Percentiles rank a stretch among this genome's conserved stretches.
phyloP scores from a whole-genome alignment of 805 yeast genomes.

The Nakazawaea ishiwadae region DNA sequence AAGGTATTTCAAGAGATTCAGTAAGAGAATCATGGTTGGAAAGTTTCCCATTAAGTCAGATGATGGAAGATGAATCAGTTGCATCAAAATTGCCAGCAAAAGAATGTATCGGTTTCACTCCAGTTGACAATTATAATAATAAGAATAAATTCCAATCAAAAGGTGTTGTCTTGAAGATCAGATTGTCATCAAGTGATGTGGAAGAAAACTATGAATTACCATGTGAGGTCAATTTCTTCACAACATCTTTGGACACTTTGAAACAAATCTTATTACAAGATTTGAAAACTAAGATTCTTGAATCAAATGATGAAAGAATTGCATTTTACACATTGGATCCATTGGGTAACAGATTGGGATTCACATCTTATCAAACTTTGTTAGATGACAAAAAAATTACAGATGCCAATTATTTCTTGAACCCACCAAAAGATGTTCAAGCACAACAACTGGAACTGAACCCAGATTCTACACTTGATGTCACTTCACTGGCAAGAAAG shows the following conservation, averaged over 20 bases:
- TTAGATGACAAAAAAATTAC: conserved; percentile 22
- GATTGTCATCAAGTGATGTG: conserved; percentile 35
- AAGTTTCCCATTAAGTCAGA: conserved; percentile 45
- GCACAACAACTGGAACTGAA: no score
- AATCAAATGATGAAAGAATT: conserved; percentile 13
- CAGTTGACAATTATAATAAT: conserved; percentile 6
- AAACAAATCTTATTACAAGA: conserved; percentile 15
- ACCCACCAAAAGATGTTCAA: no score
- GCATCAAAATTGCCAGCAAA: conserved; percentile 31
- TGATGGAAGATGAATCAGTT: conserved; percentile 11
- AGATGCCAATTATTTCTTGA: conserved; percentile 31
- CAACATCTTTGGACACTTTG: conserved; percentile 30
- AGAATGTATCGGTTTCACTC: conserved; percentile 11
- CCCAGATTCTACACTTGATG: neutral
- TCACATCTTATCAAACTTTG: conserved; percentile 43
- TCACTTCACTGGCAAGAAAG: conserved; percentile 18
- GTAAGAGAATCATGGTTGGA: conserved; percentile 71
- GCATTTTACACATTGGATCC: conserved; percentile 51
- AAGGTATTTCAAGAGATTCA: conserved; percentile 64
- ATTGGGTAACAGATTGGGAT: conserved; percentile 55
- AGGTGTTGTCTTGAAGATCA: conserved; percentile 44
- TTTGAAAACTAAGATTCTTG: conserved; percentile 17
- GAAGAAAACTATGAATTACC: conserved; percentile 28
- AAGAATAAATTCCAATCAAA: conserved; percentile 28
- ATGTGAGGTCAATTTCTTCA: conserved; percentile 35